Evolutionary conservation across 257 asterid species (phyloP).

Genomic region (Fraxinus americana): DNA sequence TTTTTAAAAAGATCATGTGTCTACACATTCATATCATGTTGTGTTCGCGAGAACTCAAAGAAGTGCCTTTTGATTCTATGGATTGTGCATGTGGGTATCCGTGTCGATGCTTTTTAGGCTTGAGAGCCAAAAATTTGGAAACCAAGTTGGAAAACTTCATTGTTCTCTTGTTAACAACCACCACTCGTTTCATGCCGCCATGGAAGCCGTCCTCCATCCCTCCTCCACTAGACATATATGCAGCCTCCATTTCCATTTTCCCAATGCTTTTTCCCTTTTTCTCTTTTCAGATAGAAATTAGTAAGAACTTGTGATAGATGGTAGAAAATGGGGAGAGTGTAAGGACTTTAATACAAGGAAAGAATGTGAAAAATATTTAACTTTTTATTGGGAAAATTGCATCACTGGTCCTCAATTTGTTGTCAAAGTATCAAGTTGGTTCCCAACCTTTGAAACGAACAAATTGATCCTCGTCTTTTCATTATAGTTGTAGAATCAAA

Average conservation of each 20-base stretch:
- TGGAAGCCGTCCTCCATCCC: no score
- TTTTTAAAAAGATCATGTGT: no score
- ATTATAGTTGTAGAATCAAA: no score
- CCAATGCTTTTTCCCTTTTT: not conserved
- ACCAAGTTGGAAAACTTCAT: conserved; percentile 44
- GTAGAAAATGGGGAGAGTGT: not conserved
- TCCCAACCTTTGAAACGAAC: no score
- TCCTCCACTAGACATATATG: conserved; percentile 30
- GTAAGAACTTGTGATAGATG: not conserved
- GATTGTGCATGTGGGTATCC: no score
- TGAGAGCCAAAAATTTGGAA: conserved; percentile 51
- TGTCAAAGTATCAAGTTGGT: not conserved
- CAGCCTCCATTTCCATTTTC: conserved; percentile 38
- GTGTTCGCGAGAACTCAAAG: no score
- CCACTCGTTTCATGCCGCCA: conserved; percentile 26
- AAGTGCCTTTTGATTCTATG: no score
- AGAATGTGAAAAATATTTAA: not conserved
- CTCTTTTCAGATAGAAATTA: no score
- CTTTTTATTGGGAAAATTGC: not conserved
- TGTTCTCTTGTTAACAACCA: conserved; percentile 42
- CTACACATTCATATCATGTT: no score
- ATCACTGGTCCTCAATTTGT: not conserved
- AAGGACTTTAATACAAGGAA: conserved; percentile 16
- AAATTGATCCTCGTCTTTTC: no score
- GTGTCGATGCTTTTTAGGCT: conserved; percentile 12